Evolutionary conservation across 2,329 filamentous ascomycete genomes (phyloP).

Genomic region (Lachnellula occidentalis): DNA sequence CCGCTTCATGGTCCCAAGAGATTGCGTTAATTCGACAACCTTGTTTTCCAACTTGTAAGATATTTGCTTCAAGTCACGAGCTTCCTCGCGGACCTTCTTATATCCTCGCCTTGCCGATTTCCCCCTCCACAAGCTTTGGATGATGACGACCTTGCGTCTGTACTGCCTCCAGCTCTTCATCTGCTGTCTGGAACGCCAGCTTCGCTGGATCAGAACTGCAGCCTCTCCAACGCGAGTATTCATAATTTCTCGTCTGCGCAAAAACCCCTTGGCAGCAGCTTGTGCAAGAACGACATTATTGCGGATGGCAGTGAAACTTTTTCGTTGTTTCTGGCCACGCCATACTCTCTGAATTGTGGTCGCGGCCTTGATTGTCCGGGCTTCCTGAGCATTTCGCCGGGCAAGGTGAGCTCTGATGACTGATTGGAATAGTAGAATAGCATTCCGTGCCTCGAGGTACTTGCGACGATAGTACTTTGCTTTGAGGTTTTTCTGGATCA

Average conservation of each 20-base stretch:
- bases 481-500: conserved; percentile 97
- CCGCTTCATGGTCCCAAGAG: conserved; percentile 82
- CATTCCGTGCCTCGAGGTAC: conserved; percentile 79
- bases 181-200: conserved; percentile 77
- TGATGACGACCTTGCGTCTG: conserved; percentile 79
- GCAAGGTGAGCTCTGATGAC: conserved; percentile 72
- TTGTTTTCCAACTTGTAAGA: conserved; percentile 99
- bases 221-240: conserved; percentile 92
- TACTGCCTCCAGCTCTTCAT: conserved; percentile 81
- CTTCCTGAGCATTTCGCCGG: conserved; percentile 70
- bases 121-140: conserved; percentile 92
- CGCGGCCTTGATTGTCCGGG: conserved; percentile 77
- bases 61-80: conserved; percentile 97
- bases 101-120: conserved; percentile 75
- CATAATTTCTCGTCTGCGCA: conserved; percentile 86
- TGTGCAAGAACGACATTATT: conserved; percentile 84
- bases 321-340: conserved; percentile 87
- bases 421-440: conserved; percentile 76
- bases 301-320: conserved; percentile 70
- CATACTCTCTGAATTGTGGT: conserved; percentile 94
- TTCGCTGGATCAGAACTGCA: conserved; percentile 81
- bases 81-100: conserved; percentile 89
- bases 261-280: conserved; percentile 84
- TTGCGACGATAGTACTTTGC: conserved; percentile 92
- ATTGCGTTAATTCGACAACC: conserved; percentile 96